These are phyloP conservation scores for Xylaria sp. DNA, from an alignment of 2,329 filamentous ascomycete species.

Conservation along the genomic window DNA sequence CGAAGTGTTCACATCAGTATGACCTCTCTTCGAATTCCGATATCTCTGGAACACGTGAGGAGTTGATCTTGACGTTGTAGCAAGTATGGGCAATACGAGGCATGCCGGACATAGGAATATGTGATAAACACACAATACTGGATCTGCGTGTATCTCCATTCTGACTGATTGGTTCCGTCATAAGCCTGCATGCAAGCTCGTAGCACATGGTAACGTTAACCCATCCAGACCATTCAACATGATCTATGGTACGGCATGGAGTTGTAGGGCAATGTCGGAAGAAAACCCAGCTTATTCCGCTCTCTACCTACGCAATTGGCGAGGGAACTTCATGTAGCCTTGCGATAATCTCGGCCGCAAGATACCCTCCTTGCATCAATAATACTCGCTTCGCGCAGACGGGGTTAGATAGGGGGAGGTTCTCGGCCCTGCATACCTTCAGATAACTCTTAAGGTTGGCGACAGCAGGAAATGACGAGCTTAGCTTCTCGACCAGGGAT, in stretches of 20 bases:
- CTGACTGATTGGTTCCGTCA: slow-evolving; percentile 16
- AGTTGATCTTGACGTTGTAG: not conserved
- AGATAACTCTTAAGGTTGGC: not conserved
- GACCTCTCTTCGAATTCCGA: not conserved
- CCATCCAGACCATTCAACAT: slow-evolving; percentile 15
- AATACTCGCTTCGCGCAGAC: not conserved
- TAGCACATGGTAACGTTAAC: slow-evolving; percentile 17
- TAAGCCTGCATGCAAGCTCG: slow-evolving; percentile 16
- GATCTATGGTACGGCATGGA: slow-evolving; percentile 9
- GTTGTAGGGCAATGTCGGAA: too few relatives aligned
- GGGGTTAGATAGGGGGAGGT: not conserved
- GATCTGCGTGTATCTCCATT: slow-evolving; percentile 3
- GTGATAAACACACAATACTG: not conserved
- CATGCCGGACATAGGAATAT: slow-evolving; percentile 8
- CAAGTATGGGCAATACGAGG: slow-evolving; percentile 17
- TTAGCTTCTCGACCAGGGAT: not conserved
- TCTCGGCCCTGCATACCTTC: not conserved
- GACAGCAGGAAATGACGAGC: not conserved
- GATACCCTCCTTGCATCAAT: not conserved
- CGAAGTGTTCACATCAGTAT: not conserved
- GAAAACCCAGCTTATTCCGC: not conserved
- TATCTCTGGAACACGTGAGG: not conserved
- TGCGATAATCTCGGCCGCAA: not conserved
- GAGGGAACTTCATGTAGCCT: not conserved
- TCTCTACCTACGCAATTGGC: not conserved